phyloP scores from a whole-genome alignment of 345 rosid species.

The Passiflora organensis region DNA sequence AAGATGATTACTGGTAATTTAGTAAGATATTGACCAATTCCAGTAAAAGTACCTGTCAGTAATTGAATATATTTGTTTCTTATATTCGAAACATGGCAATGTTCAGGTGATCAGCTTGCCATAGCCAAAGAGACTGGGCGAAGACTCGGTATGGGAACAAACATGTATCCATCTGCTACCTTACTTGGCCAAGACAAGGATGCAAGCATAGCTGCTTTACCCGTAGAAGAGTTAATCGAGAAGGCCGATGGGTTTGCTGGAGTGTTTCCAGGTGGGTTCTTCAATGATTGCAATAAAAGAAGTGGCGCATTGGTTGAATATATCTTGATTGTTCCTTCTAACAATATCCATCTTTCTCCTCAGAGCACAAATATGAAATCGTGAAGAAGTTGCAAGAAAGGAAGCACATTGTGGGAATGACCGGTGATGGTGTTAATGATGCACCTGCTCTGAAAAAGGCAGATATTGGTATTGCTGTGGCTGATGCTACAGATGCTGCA shows the following conservation, averaged over 20 bases:
- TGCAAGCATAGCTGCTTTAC: conserved; percentile 18
- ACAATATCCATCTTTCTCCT: background rate
- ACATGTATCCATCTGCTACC: conserved; percentile 27
- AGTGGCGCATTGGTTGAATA: too few relatives aligned
- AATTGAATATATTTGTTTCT: background rate
- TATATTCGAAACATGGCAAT: background rate
- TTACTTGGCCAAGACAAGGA: conserved; percentile 25
- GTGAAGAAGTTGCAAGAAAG: conserved; percentile 33
- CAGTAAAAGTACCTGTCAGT: background rate
- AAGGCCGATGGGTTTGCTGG: conserved; percentile 32
- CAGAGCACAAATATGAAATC: conserved; percentile 34
- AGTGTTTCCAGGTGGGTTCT: conserved; percentile 23
- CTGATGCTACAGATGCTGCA: conserved; percentile 34
- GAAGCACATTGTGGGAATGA: conserved; percentile 34
- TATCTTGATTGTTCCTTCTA: too few relatives aligned
- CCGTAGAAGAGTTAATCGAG: conserved; percentile 29
- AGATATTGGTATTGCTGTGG: conserved; percentile 31
- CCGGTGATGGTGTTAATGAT: conserved; percentile 35
- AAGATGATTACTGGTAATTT: conserved; percentile 29
- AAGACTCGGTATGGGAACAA: conserved; percentile 31
- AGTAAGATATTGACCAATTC: background rate
- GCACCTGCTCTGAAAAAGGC: conserved; percentile 35
- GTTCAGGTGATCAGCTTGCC: conserved; percentile 28
- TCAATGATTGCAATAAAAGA: background rate
- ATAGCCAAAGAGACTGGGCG: conserved; percentile 29